A percentile compares a stretch with the other conserved stretches of the same genome.
These are phyloP conservation scores for Kokia cookei DNA, from an alignment of 441 rosid species.

Conservation along the genomic window DNA sequence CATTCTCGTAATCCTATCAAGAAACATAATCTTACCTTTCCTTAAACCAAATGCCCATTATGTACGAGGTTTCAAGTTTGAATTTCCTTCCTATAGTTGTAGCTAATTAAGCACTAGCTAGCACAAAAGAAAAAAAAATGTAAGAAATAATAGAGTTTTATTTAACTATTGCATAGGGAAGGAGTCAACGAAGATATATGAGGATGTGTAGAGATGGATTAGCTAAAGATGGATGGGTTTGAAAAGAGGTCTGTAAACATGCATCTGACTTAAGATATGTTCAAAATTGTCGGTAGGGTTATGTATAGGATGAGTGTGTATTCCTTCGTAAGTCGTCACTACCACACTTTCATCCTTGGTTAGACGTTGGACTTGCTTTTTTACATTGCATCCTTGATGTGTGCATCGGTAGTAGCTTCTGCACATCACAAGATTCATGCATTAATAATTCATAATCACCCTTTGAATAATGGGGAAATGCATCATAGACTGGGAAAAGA, in stretches of 20 bases:
- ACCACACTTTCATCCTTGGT: not conserved
- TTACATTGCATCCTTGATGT: slow-evolving; percentile 4
- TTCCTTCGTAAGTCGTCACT: not conserved
- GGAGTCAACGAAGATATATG: too few species aligned
- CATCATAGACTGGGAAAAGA: not conserved
- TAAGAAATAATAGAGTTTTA: too few species aligned
- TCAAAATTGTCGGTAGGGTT: slow-evolving; percentile 1
- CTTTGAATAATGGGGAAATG: too few species aligned
- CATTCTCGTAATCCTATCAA: too few species aligned
- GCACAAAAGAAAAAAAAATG: too few species aligned
- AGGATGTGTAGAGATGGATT: too few species aligned
- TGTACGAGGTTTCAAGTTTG: too few species aligned
- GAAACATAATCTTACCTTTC: too few species aligned
- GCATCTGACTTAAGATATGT: slow-evolving; percentile 6
- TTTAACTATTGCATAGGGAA: too few species aligned
- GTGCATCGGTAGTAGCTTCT: slow-evolving; percentile 6
- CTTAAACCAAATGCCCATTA: too few species aligned
- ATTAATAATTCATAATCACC: not conserved
- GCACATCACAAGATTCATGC: not conserved
- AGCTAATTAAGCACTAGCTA: too few species aligned
- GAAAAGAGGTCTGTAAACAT: not conserved
- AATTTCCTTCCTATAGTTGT: too few species aligned
- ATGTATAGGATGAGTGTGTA: not conserved
- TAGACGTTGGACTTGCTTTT: slow-evolving; percentile 1
- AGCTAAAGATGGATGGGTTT: not conserved